Conservation (phyloP, 495 filamentous ascomycete genomes). For the Aspergillus sparsus region DNA sequence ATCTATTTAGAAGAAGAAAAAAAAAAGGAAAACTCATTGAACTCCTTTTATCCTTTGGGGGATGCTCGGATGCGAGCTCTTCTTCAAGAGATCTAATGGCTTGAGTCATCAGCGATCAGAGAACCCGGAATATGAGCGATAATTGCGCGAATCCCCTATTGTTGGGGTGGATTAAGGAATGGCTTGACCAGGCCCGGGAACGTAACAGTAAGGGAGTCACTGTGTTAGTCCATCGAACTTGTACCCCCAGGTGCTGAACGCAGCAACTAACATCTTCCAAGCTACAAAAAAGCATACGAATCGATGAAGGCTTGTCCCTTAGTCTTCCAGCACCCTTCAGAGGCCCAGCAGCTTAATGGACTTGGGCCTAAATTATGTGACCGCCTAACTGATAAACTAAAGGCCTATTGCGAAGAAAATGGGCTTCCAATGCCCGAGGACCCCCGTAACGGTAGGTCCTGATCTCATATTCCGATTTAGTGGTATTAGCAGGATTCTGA, state of each 20-base stretch:
- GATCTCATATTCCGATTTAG: not conserved
- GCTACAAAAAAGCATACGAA: conserved; percentile 78
- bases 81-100: conserved; percentile 1
- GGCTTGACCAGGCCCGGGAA: conserved; percentile 72
- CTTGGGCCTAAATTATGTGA: conserved; percentile 71
- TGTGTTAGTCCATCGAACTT: conserved; percentile 42
- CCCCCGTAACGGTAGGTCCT: conserved; percentile 41
- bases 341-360: conserved; percentile 70
- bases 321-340: conserved; percentile 70
- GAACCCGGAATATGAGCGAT: conserved; percentile 37
- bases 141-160: conserved; percentile 73
- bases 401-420: conserved; percentile 66
- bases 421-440: conserved; percentile 68
- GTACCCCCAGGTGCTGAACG: not conserved
- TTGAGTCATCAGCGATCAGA: not conserved
- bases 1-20: no score
- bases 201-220: conserved; percentile 69
- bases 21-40: not conserved
- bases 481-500: conserved; percentile 11
- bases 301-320: conserved; percentile 79
- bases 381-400: conserved; percentile 67
- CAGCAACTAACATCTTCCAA: conserved; percentile 28
- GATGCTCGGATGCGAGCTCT: not conserved
- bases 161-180: conserved; percentile 75
- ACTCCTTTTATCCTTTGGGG: not conserved